Percentiles rank a stretch among this genome's conserved stretches.
Conservation (phyloP, 1,139 yeast species). For the Geotrichum australiense region DNA sequence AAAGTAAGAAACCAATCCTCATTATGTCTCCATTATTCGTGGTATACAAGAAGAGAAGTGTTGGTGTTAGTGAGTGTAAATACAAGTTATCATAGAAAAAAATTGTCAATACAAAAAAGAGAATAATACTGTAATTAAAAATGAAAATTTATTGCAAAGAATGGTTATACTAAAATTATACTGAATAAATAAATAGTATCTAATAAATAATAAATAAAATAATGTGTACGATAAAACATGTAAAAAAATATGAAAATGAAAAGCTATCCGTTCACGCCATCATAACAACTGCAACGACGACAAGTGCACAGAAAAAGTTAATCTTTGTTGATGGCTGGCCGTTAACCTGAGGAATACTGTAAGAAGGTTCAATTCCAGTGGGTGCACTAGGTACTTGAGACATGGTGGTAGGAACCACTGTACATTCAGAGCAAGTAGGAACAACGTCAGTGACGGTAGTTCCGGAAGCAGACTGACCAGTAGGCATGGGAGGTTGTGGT, state of each 20-base stretch:
- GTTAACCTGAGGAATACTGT: slow-evolving; percentile 5
- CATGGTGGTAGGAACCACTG: neutral
- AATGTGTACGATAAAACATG: neutral
- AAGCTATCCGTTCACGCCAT: slow-evolving; percentile 1
- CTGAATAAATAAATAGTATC: neutral
- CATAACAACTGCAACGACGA: neutral
- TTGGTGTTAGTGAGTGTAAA: too few species aligned
- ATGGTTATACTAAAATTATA: neutral
- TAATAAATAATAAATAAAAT: neutral
- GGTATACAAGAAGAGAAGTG: too few species aligned
- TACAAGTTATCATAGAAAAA: too few species aligned
- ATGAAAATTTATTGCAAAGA: neutral
- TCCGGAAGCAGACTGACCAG: too few species aligned
- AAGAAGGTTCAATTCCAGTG: neutral
- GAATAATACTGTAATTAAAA: neutral
- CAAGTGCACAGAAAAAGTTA: slow-evolving; percentile 4
- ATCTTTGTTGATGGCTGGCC: slow-evolving; percentile 3
- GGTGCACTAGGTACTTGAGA: neutral
- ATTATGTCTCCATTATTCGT: too few species aligned
- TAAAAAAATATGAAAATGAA: neutral
- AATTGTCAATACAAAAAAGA: too few species aligned
- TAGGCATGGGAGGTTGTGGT: too few species aligned
- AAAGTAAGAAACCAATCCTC: too few species aligned
- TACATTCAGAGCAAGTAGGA: too few species aligned
- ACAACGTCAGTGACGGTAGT: too few species aligned